These are phyloP conservation scores for Dactylonectria estremocensis DNA, from an alignment of 2,329 filamentous ascomycete genomes.

Conservation along the genomic window DNA sequence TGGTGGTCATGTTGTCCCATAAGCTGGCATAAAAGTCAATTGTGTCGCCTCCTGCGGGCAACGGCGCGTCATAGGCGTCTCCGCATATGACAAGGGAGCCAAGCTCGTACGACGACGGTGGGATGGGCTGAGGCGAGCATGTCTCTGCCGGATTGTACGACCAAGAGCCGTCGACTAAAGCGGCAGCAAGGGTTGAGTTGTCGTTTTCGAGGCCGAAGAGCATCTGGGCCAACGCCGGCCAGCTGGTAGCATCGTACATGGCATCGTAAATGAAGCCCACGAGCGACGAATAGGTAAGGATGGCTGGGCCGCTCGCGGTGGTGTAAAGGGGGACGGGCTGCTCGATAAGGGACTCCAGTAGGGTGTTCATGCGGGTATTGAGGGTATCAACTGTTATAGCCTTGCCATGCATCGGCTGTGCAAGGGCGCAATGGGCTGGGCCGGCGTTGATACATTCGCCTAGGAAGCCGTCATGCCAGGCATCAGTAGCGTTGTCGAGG, in stretches of 20 bases:
- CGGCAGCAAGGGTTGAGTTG: constrained; percentile 54
- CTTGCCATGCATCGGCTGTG: constrained; percentile 49
- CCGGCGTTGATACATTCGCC: constrained; percentile 66
- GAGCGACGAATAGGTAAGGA: constrained; percentile 63
- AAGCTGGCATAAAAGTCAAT: constrained; percentile 62
- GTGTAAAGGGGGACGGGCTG: constrained; percentile 59
- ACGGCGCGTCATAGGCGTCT: constrained; percentile 61
- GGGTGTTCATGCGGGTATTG: constrained; percentile 54
- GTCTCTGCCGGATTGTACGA: constrained; percentile 58
- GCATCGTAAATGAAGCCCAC: constrained; percentile 57
- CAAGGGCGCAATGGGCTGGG: constrained; percentile 61
- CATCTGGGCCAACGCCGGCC: constrained; percentile 44
- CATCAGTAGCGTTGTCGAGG: constrained; percentile 64
- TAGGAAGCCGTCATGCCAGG: constrained; percentile 65
- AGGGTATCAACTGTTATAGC: constrained; percentile 52
- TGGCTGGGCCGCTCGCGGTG: constrained; percentile 56
- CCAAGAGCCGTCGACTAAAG: constrained; percentile 59
- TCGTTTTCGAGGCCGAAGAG: constrained; percentile 24
- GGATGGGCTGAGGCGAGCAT: constrained; percentile 47
- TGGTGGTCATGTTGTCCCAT: constrained; percentile 63
- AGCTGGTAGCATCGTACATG: constrained; percentile 61
- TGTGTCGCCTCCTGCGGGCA: constrained; percentile 54
- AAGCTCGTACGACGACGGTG: constrained; percentile 59
- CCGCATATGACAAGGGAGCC: constrained; percentile 60
- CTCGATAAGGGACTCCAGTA: constrained; percentile 56